Evolutionary conservation across 139 green algal species (phyloP).

Genomic region (Chlorella sp.): DNA sequence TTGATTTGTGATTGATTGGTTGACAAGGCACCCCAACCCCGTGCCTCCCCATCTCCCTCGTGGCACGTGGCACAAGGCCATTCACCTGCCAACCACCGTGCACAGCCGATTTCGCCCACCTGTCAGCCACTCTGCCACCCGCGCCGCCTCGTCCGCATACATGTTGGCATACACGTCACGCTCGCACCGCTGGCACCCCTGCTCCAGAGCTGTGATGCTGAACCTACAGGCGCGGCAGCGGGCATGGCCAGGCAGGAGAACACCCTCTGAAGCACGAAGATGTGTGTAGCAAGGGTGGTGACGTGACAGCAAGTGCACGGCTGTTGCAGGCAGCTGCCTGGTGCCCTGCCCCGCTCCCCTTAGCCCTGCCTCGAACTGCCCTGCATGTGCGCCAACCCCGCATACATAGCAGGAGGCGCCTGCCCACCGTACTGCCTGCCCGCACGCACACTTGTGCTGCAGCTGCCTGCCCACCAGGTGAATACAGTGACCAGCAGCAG

Average conservation of each 20-base stretch:
- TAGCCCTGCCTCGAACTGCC: too few species aligned
- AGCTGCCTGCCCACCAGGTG: too few species aligned
- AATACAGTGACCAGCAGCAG: background rate
- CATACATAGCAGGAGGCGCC: background rate
- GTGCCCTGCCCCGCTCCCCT: background rate
- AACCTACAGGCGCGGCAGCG: background rate
- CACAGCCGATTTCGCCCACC: background rate
- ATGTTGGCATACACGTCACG: background rate
- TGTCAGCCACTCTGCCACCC: constrained; percentile 6
- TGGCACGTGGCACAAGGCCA: background rate
- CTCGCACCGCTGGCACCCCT: constrained; percentile 7
- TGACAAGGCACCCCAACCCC: too few species aligned
- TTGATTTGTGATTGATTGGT: too few species aligned
- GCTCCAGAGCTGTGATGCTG: constrained; percentile 16
- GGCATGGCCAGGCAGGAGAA: background rate
- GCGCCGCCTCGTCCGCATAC: background rate
- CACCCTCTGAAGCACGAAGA: background rate
- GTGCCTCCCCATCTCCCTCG: too few species aligned
- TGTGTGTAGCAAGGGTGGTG: too few species aligned
- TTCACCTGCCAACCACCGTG: background rate
- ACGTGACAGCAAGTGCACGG: too few species aligned
- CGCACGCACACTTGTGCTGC: background rate
- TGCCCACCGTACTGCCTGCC: background rate
- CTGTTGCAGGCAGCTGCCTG: too few species aligned
- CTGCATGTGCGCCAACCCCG: too few species aligned